phyloP scores from a whole-genome alignment of 805 yeast genomes.

The Zygoascus ofunaensis region DNA sequence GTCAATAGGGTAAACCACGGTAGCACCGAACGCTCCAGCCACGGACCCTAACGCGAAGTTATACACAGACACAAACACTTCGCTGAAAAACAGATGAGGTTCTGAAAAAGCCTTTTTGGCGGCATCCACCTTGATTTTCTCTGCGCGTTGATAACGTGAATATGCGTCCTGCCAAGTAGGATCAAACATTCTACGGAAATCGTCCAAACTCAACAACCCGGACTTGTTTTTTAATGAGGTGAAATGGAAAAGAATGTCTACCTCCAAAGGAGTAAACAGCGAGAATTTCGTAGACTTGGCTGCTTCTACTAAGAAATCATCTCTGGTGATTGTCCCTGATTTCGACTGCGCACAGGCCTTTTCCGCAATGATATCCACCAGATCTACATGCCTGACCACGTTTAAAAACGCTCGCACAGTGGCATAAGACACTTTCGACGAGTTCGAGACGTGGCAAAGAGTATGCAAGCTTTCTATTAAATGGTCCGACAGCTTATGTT shows the following conservation, averaged over 20 bases:
- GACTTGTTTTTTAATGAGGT: conserved; percentile 25
- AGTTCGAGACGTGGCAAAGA: conserved; percentile 27
- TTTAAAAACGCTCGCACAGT: conserved; percentile 37
- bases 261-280: conserved; percentile 35
- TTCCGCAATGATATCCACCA: conserved; percentile 31
- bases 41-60: conserved; percentile 85
- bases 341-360: conserved; percentile 25
- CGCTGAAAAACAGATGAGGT: conserved; percentile 39
- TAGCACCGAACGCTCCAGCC: conserved; percentile 98
- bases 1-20: conserved; percentile 94
- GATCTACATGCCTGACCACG: conserved; percentile 33
- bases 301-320: conserved; percentile 32
- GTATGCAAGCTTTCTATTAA: conserved; percentile 31
- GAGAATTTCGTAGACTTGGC: conserved; percentile 33
- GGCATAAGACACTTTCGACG: conserved; percentile 32
- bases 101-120: conserved; percentile 32
- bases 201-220: conserved; percentile 27
- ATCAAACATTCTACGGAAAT: conserved; percentile 34
- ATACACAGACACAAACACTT: conserved; percentile 74
- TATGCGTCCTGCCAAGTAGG: conserved; percentile 35
- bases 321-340: conserved; percentile 31
- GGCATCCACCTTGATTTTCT: conserved; percentile 28
- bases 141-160: conserved; percentile 26
- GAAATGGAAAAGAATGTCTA: conserved; percentile 36
- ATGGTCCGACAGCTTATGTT: conserved; percentile 35